A percentile compares a stretch with the other conserved stretches of the same genome.
These are phyloP conservation scores for Malbranchea cinnamomea DNA, from an alignment of 2,329 filamentous ascomycete genomes.

Conservation along the genomic window DNA sequence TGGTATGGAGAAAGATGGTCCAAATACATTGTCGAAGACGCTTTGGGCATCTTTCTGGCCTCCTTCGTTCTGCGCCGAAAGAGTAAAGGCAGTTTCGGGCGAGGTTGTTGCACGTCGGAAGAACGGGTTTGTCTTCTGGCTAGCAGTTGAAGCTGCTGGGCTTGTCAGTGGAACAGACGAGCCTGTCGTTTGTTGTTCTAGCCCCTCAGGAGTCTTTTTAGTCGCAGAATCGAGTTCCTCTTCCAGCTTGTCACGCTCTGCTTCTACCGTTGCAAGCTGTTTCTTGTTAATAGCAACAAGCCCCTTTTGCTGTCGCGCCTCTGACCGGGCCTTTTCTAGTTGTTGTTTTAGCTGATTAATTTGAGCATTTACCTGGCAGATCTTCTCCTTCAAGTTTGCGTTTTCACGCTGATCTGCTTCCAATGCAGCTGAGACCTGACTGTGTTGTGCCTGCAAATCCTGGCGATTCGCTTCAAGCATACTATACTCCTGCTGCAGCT, in stretches of 20 bases:
- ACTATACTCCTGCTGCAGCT: constrained; percentile 69
- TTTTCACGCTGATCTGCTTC: constrained; percentile 87
- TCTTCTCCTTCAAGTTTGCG: constrained; percentile 67
- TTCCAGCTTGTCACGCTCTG: constrained; percentile 76
- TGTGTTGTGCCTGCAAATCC: constrained; percentile 70
- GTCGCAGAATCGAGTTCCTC: constrained; percentile 55
- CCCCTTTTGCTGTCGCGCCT: constrained; percentile 89
- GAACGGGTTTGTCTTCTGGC: constrained; percentile 79
- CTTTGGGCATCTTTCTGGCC: constrained; percentile 39
- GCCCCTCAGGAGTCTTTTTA: constrained; percentile 48
- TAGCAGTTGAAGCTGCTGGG: constrained; percentile 47
- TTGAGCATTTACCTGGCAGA: constrained; percentile 67
- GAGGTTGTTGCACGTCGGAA: constrained; percentile 51
- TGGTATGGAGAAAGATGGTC: constrained; percentile 47
- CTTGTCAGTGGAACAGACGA: constrained; percentile 42
- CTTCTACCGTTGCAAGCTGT: constrained; percentile 78
- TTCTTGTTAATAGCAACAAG: constrained; percentile 98
- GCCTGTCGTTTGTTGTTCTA: constrained; percentile 28
- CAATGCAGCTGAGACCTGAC: constrained; percentile 56
- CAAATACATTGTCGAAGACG: constrained; percentile 78
- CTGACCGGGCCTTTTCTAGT: constrained; percentile 82
- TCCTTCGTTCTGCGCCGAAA: constrained; percentile 26
- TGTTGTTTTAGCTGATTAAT: constrained; percentile 73
- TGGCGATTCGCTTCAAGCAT: constrained; percentile 66
- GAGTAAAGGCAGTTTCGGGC: constrained; percentile 36